phyloP scores from a whole-genome alignment of 2,329 filamentous ascomycete species.

The Tolypocladium sp. region DNA sequence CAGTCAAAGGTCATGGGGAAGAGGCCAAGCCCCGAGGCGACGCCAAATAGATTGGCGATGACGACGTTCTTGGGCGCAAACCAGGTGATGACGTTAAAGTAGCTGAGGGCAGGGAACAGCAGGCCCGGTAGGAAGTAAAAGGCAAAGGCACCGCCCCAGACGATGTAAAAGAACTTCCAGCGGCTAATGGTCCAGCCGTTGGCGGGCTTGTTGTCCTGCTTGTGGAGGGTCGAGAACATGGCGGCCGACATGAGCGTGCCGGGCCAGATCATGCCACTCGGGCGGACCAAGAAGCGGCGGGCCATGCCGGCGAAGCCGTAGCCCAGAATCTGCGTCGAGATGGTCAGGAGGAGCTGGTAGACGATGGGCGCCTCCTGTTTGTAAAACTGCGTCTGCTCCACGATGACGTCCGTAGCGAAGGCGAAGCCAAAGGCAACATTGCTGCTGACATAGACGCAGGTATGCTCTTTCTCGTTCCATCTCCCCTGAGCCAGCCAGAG shows the following conservation, averaged over 20 bases:
- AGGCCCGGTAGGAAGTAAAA: constrained; percentile 84
- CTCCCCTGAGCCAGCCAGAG: constrained; percentile 70
- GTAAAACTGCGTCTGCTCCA: constrained; percentile 85
- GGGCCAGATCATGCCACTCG: constrained; percentile 87
- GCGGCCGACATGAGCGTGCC: constrained; percentile 80
- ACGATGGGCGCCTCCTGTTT: constrained; percentile 66
- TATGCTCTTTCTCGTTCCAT: constrained; percentile 87
- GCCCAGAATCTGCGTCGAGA: constrained; percentile 79
- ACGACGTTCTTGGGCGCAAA: constrained; percentile 81
- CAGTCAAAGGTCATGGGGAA: constrained; percentile 87
- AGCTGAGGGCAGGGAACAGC: constrained; percentile 74
- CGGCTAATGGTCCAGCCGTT: constrained; percentile 76
- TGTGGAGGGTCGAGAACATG: constrained; percentile 83
- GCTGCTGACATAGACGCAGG: constrained; percentile 81
- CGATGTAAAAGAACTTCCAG: constrained; percentile 74
- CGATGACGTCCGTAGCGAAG: constrained; percentile 82
- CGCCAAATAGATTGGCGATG: constrained; percentile 76
- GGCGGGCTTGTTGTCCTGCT: constrained; percentile 71
- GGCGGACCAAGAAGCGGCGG: constrained; percentile 71
- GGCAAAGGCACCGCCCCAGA: constrained; percentile 61
- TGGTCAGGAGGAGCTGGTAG: constrained; percentile 74
- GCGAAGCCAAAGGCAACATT: constrained; percentile 87
- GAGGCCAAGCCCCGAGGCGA: constrained; percentile 73
- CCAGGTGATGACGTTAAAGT: constrained; percentile 86
- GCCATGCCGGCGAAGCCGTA: constrained; percentile 81